Evolutionary conservation across 2,329 filamentous ascomycete genomes (phyloP), one percentile per base, ranked within the genome.

Genomic region (Cytospora schulzeri): DNA sequence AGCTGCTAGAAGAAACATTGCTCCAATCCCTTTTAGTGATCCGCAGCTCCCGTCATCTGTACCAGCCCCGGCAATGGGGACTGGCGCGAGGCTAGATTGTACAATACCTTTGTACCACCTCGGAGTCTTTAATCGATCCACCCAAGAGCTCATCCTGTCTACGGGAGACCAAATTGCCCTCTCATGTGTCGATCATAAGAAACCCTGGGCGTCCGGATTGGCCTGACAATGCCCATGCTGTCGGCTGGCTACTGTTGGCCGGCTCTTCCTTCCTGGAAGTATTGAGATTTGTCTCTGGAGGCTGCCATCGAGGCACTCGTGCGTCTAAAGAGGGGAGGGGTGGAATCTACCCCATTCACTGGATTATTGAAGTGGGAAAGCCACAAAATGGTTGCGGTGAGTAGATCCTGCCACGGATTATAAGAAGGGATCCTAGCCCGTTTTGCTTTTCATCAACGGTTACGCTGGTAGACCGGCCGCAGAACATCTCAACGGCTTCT

Each of bases 11-110:
- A 56, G 52, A 56, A 62, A 54, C 41, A 29, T 24, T 56, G 60
- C 60, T 19, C 60, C 41, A 45, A 12, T 38, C 54, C 60, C 28
- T 62, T 33, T 19, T 41, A 56, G n/a, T 17, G 52, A 50, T 35
- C 60, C 60, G 60, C 52, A 62, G 26, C 48, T 52, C 59, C 59
- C 59, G 59, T 62, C 52, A 56, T 33, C 53, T 41, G 55, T 56
- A 62, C 55, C 52, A 62, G 60, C 60, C 60, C 52, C 52, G 52
- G 38, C 52, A 26, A 24, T 62, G 52, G 38, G 48, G 28, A 56
- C 52, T 62, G 60, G 57, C 57, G 57, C 53, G 45, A 56, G 52
- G 45, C 62, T 64, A 60, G 22, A 48, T 55, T 29, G 52, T 53
- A 26, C 48, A 19, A 33, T 29, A 26, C 54, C n/a, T 28, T n/a